Conservation (phyloP, 768 basidiomycete genomes). For the Pleurotus ostreatus region DNA sequence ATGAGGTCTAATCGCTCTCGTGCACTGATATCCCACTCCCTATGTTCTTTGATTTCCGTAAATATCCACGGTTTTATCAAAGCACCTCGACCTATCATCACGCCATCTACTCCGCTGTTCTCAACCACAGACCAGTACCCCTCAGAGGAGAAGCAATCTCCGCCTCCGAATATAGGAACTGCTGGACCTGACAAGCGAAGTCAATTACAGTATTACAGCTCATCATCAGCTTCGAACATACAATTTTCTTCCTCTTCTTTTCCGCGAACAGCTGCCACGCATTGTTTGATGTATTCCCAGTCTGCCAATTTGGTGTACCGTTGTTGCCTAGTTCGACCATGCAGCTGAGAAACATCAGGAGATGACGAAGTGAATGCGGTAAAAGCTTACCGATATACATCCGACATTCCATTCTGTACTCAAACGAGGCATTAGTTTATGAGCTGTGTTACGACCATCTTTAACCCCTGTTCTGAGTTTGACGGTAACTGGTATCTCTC, state of each 20-base stretch:
- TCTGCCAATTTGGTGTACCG: constrained; percentile 91
- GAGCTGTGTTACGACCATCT: constrained; percentile 80
- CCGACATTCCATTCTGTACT: constrained; percentile 44
- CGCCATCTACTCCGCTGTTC: constrained; percentile 82
- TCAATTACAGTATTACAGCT: not conserved
- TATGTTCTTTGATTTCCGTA: constrained; percentile 87
- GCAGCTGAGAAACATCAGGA: constrained; percentile 55
- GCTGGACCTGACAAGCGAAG: constrained; percentile 50
- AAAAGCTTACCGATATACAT: constrained; percentile 36
- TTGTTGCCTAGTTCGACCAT: constrained; percentile 93
- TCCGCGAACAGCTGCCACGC: constrained; percentile 75
- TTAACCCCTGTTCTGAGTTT: constrained; percentile 94
- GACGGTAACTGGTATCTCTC: constrained; percentile 87
- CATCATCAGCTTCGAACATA: constrained; percentile 30
- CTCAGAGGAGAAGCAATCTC: constrained; percentile 88
- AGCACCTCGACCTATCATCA: constrained; percentile 94
- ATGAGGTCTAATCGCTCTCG: constrained; percentile 79
- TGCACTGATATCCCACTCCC: constrained; percentile 93
- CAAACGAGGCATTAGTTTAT: constrained; percentile 87
- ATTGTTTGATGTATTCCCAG: constrained; percentile 90
- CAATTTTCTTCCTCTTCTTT: constrained; percentile 68
- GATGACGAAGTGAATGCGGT: not conserved
- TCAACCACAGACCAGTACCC: constrained; percentile 79
- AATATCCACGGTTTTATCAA: constrained; percentile 97
- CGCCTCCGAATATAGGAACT: constrained; percentile 95